A percentile compares a stretch with the other conserved stretches of the same genome.
Evolutionary conservation across 2,329 filamentous ascomycete species (phyloP).

Genomic region (Epichloe gansuensis): DNA sequence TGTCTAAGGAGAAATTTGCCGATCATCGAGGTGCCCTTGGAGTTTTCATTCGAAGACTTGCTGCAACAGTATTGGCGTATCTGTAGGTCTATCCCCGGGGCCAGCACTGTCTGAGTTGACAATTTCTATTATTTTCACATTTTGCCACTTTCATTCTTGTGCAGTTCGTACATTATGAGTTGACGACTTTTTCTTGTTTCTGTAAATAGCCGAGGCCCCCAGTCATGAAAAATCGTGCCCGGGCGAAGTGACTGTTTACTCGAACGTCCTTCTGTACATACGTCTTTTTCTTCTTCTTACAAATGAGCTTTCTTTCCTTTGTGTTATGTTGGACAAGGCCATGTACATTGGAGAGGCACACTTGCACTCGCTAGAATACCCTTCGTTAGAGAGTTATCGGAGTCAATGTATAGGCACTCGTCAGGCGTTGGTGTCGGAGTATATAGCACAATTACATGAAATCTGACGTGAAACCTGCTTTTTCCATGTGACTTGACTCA

Average conservation of each 20-base stretch:
- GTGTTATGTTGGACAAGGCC: conserved; percentile 4
- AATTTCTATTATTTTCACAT: not conserved
- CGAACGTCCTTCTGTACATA: conserved; percentile 8
- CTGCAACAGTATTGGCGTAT: not conserved
- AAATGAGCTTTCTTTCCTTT: conserved; percentile 1
- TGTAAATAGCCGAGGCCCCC: not conserved
- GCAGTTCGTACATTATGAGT: conserved; percentile 4
- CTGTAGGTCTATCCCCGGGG: too few species aligned
- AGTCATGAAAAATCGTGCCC: too few species aligned
- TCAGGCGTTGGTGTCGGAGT: conserved; percentile 16
- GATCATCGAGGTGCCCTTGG: not conserved
- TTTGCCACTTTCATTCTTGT: not conserved
- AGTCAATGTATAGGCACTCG: conserved; percentile 3
- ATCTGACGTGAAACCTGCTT: not conserved
- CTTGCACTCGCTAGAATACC: conserved; percentile 21
- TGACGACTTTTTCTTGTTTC: conserved; percentile 1
- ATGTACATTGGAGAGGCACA: conserved; percentile 8
- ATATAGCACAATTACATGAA: conserved; percentile 1
- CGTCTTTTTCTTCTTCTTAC: conserved; percentile 1
- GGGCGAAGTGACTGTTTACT: not conserved
- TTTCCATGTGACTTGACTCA: not conserved
- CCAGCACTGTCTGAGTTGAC: not conserved
- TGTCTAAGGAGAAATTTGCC: conserved; percentile 32
- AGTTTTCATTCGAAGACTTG: not conserved
- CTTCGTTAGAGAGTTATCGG: conserved; percentile 17